Percentiles rank a stretch among this genome's conserved stretches.
These are phyloP conservation scores for Xylaria scruposa DNA, from an alignment of 495 filamentous ascomycete genomes.

Conservation along the genomic window DNA sequence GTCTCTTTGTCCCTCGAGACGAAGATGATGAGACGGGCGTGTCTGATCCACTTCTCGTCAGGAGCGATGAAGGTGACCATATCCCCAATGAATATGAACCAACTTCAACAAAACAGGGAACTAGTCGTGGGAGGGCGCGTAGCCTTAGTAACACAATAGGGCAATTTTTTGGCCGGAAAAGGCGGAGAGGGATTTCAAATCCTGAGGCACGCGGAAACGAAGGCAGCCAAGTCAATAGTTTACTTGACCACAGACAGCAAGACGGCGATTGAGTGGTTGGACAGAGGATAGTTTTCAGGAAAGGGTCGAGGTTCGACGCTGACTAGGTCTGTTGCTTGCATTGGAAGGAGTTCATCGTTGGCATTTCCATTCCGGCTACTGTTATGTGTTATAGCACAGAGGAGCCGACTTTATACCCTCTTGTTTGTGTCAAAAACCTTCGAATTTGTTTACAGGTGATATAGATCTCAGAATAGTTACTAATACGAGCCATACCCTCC, in stretches of 20 bases:
- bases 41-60: conserved; percentile 31
- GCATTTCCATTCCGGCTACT: conserved; percentile 18
- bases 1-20: conserved; percentile 49
- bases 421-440: conserved; percentile 10
- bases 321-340: conserved; percentile 15
- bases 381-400: conserved; percentile 5
- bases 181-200: conserved; percentile 33
- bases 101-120: conserved; percentile 25
- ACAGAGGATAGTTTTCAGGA: background rate
- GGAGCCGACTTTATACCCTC: conserved; percentile 18
- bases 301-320: background rate
- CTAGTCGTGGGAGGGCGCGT: conserved; percentile 47
- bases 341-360: conserved; percentile 23
- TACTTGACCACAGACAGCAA: background rate
- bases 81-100: conserved; percentile 33
- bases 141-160: conserved; percentile 60
- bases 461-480: conserved; percentile 19
- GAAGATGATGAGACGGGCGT: conserved; percentile 33
- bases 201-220: conserved; percentile 30
- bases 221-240: conserved; percentile 12
- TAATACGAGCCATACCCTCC: conserved; percentile 13
- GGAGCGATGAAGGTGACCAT: conserved; percentile 27
- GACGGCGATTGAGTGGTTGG: background rate
- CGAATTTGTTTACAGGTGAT: conserved; percentile 10
- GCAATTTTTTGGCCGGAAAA: conserved; percentile 48